These are phyloP conservation scores for Phialophora expanda DNA, from an alignment of 2,329 filamentous ascomycete genomes.

Conservation along the genomic window DNA sequence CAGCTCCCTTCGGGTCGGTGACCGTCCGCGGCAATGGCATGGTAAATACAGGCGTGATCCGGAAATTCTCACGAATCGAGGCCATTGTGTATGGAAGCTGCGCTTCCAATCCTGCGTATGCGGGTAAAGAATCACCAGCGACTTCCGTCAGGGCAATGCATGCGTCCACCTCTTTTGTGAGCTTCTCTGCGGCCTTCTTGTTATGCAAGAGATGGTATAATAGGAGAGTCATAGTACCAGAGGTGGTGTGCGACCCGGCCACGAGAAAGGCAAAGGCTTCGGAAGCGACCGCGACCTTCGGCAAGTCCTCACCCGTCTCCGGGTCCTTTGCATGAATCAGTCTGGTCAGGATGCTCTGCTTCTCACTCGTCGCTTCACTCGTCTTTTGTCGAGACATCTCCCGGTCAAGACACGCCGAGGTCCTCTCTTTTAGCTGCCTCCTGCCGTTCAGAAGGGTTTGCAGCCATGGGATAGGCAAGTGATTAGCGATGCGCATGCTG, in stretches of 20 bases:
- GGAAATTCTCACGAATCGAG: constrained; percentile 22
- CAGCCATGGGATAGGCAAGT: constrained; percentile 28
- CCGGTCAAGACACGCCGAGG: constrained; percentile 9
- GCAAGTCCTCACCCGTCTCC: constrained; percentile 21
- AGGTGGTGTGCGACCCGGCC: constrained; percentile 49
- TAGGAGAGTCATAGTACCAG: constrained; percentile 47
- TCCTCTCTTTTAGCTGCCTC: constrained; percentile 19
- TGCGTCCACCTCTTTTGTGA: constrained; percentile 19
- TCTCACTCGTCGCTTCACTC: constrained; percentile 19
- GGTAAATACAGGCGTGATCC: constrained; percentile 22
- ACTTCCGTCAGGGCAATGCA: not conserved
- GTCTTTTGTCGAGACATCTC: constrained; percentile 22
- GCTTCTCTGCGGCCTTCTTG: constrained; percentile 25
- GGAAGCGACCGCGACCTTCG: constrained; percentile 18
- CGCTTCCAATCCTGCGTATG: constrained; percentile 26
- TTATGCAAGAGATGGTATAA: constrained; percentile 49
- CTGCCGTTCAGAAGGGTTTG: constrained; percentile 21
- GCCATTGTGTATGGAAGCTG: constrained; percentile 28
- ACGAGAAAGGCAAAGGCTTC: constrained; percentile 38
- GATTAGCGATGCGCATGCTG: constrained; percentile 12
- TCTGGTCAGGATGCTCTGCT: constrained; percentile 23
- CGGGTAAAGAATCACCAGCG: not conserved
- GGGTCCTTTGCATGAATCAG: constrained; percentile 25
- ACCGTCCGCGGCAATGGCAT: constrained; percentile 23
- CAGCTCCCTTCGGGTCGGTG: constrained; percentile 7